Conservation (phyloP, 192 early-diverging fungal genomes). For the Thamnidium elegans region DNA sequence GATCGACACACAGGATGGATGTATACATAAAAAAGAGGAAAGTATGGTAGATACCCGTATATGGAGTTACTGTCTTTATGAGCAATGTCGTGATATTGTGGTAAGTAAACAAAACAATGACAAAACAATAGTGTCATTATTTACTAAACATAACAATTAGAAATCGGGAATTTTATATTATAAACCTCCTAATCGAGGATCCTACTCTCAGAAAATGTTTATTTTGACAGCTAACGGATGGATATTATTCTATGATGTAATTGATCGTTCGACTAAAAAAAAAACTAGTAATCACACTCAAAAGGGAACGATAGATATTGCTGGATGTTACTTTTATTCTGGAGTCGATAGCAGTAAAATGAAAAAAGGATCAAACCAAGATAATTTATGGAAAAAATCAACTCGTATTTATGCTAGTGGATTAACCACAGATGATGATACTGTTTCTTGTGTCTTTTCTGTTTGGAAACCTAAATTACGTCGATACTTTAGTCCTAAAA, state of each 20-base stretch:
- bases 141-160: constrained; percentile 10
- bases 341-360: constrained; percentile 8
- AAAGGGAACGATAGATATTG: constrained; percentile 24
- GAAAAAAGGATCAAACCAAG: neutral
- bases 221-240: constrained; percentile 22
- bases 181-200: constrained; percentile 16
- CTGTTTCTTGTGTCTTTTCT: constrained; percentile 24
- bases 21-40: constrained; percentile 8
- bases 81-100: constrained; percentile 29
- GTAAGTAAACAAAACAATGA: constrained; percentile 10
- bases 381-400: neutral
- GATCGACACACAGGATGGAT: neutral
- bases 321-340: constrained; percentile 26
- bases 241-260: constrained; percentile 21
- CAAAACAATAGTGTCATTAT: neutral
- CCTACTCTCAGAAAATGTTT: constrained; percentile 25
- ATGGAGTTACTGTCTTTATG: constrained; percentile 27
- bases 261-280: neutral
- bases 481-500: constrained; percentile 2
- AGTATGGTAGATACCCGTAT: constrained; percentile 24
- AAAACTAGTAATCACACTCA: constrained; percentile 5
- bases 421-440: constrained; percentile 19
- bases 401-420: constrained; percentile 23
- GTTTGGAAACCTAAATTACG: constrained; percentile 23
- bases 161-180: constrained; percentile 32